Base-by-base conservation (phyloP, 2,329 filamentous ascomycete genomes). In the Colletotrichum euphorbiae region DNA sequence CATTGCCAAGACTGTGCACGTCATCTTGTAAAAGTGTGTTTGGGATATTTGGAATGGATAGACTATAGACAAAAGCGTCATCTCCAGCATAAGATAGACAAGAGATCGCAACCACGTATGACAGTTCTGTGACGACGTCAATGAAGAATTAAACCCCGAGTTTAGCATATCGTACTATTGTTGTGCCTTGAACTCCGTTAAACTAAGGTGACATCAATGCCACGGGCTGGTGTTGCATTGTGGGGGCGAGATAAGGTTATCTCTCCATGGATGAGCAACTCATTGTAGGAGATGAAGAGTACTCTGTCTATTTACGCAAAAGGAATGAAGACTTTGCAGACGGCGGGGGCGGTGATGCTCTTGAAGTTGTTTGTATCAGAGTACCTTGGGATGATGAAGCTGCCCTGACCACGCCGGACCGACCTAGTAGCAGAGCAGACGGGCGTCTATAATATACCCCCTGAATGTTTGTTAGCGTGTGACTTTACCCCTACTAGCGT, bases 1-100 rank as follows among this genome's bases (percentile, higher is more conserved):
- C 69, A 69, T 83, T 3, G 82, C 80, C 0, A 80, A 79, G 73
- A 82, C 78, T 2, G 72, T 84, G 13, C 77, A 77, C 38, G 73
- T 75, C 15, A 13, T 72, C 31, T 56, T 73, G 42, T 71, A 67
- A 62, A 15, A 24, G 48, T 52, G 28, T 17, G 43, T 57, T 43
- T 38, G 9, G 0, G 15, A 24, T 15, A 6, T 7, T 50, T 24
- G n/a, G 54, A 42, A 48, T 51, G 33, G 45, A 33, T 61, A 52
- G 46, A 36, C 36, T 21, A 19, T 52, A 61, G 58, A 61, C 58
- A 61, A 61, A 62, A 62, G 59, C 59, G 50, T 55, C 19, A 31
- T 43, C 46, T 31, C 31, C n/a, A 36, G 38, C 24, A 31, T 42
- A 45, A 31, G 52, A 28, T 36, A 45, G 55, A 33, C 46, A 46